Evolutionary conservation across 169 alveolate genomes (phyloP), one percentile per base, ranked within the genome.

Genomic region (Plasmodium knowlesi): DNA sequence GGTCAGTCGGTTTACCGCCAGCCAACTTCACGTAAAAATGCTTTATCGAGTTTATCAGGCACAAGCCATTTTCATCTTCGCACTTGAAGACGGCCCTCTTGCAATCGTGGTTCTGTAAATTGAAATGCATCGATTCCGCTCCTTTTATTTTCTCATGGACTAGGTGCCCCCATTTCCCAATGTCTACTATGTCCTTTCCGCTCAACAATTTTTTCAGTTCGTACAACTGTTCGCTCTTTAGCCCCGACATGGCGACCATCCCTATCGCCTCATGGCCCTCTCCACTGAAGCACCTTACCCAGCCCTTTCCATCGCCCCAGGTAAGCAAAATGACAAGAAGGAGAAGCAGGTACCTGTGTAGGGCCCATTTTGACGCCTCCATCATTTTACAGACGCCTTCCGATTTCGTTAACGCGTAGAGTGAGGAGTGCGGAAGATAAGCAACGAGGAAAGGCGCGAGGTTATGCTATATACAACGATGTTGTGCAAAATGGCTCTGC

Each of bases 231-330:
- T 94, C 93, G 89, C 81, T 79, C 70, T 96, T 96, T 37, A 96
- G 82, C 10, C 97, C 97, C 37, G 97, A 95, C 97, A 96, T 96
- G 10, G 97, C 97, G 2, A 96, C 96, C 89, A 95, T 93, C 57
- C 95, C 97, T 91, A 94, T 79, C 14, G 93, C 93, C 46, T 84
- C 93, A 73, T 84, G 93, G 1, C 93, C 93, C 41, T 84, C 93
- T 50, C 67, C n/a, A 34, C 39, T 84, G 61, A 72, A 84, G 39
- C 93, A 71, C 12, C 67, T 74, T 37, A 61, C 53, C n/a, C 41
- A 32, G 73, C 8, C 2, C 80, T 67, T 61, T 5, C 73, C 73
- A 8, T 81, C 73, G 43, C 67, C 67, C 30, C 72, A 81, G 34
- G 37, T n/a, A 19, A 83, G n/a, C 19, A 19, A 32, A 82, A 82